Evolutionary conservation across 441 rosid genomes (phyloP), one percentile per base, ranked within the genome.

Genomic region (Viola pubescens): DNA sequence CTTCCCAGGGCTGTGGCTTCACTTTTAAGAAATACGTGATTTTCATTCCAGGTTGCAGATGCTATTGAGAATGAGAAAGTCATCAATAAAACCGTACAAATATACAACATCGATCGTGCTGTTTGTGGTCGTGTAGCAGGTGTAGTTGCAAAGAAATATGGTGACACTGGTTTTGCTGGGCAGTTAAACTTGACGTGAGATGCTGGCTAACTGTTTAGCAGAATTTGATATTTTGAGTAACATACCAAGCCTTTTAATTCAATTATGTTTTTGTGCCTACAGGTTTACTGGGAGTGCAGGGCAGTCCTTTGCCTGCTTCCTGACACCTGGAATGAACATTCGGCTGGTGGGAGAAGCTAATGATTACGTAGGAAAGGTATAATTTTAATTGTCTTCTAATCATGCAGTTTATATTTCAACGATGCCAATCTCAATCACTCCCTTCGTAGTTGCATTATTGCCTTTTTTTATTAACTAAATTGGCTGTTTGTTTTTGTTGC

Each of bases 321-420:
- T 94, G 83, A 88, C 88, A 11, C 99, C 96, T 47, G 95, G 97
- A 71, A 94, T 88, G 97, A 88, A 81, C 74, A 78, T 94, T 73
- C 77, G 76, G 56, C 91, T 90, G 59, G 76, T 90, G 39, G 96
- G 99, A 76, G 99, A 94, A 77, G 80, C 97, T 37, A 94, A 90
- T 67, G 97, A 90, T 77, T 94, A 88, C 56, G 99, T 94, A 46
- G 97, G 99, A 61, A 90, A 94, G 99, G 99, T 94, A 80, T 59
- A 63, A 42, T 62, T 56, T 26, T 59, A 37, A 53, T 40, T 26
- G 34, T 26, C 34, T 26, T 26, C 34, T 26, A 26, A 1, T 26
- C 34, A 26, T 26, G 34, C 34, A 26, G 34, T 26, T 1, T 26
- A 26, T 26, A 26, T 26, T 26, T 26, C 34, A 26, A 26, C 3